Conservation (phyloP, 2,329 filamentous ascomycete species). For the Neonectria faginata region DNA sequence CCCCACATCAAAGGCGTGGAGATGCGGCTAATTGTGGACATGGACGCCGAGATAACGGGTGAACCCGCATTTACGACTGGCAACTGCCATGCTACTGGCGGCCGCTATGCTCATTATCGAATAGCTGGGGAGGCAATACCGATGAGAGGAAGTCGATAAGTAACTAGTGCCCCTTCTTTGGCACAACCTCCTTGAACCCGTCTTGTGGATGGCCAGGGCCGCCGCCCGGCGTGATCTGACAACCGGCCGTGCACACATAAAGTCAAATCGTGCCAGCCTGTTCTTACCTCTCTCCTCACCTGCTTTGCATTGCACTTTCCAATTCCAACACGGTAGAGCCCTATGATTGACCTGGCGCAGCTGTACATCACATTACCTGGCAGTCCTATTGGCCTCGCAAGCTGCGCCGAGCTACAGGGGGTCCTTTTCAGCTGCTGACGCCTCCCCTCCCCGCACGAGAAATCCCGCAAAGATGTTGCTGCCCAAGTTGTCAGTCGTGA, state of each 20-base stretch:
- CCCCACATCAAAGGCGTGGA: too few relatives aligned
- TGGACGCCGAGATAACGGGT: too few relatives aligned
- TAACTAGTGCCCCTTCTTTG: constrained; percentile 9
- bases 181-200: constrained; percentile 16
- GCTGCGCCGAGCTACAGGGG: constrained; percentile 1
- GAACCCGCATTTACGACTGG: too few relatives aligned
- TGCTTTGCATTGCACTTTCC: constrained; percentile 10
- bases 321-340: constrained; percentile 5
- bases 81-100: too few relatives aligned
- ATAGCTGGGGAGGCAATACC: too few relatives aligned
- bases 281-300: constrained; percentile 14
- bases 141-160: not conserved
- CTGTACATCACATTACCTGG: too few relatives aligned
- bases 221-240: constrained; percentile 11
- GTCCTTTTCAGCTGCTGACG: constrained; percentile 15
- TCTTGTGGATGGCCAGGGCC: constrained; percentile 16
- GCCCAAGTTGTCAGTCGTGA: not conserved
- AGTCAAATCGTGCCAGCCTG: not conserved
- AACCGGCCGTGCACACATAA: constrained; percentile 5
- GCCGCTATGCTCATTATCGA: too few relatives aligned
- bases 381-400: too few relatives aligned
- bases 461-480: constrained; percentile 10
- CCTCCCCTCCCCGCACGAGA: constrained; percentile 7
- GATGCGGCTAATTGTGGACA: too few relatives aligned
- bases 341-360: constrained; percentile 1